Percentiles rank a stretch among this genome's conserved stretches.
Evolutionary conservation across 2,329 filamentous ascomycete species (phyloP).

Genomic region (Metarhizium humberi): DNA sequence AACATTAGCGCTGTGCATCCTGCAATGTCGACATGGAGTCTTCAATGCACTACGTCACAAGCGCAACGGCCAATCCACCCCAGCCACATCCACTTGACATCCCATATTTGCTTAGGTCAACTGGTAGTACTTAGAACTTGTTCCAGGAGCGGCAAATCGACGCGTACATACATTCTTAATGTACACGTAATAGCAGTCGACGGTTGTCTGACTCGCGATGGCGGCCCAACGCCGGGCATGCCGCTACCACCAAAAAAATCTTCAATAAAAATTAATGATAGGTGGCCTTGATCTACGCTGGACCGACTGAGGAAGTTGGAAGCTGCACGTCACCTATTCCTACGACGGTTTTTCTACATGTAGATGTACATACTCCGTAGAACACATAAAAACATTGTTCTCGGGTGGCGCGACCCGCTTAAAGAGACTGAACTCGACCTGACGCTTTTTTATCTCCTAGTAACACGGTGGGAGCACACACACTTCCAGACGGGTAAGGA

Average conservation of each 20-base stretch:
- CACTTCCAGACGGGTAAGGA: too few relatives aligned
- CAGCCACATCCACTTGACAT: background rate
- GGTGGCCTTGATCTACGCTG: background rate
- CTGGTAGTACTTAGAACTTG: too few relatives aligned
- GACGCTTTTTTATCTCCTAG: too few relatives aligned
- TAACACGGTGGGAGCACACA: too few relatives aligned
- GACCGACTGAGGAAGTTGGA: background rate
- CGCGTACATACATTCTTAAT: background rate
- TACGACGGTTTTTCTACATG: background rate
- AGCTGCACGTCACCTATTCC: background rate
- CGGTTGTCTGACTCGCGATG: background rate
- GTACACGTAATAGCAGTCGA: background rate
- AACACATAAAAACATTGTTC: too few relatives aligned
- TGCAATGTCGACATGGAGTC: too few relatives aligned
- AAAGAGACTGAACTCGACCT: too few relatives aligned
- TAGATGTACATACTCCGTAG: too few relatives aligned
- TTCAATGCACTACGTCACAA: background rate
- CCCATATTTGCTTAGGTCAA: background rate
- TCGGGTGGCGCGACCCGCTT: too few relatives aligned
- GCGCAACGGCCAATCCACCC: background rate
- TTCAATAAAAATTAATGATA: too few relatives aligned
- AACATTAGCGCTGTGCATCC: too few relatives aligned
- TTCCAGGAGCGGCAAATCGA: background rate
- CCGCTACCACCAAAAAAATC: background rate
- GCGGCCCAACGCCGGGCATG: background rate